Evolutionary conservation across 1,139 yeast genomes (phyloP).

Genomic region (Yamadazyma atlantica): DNA sequence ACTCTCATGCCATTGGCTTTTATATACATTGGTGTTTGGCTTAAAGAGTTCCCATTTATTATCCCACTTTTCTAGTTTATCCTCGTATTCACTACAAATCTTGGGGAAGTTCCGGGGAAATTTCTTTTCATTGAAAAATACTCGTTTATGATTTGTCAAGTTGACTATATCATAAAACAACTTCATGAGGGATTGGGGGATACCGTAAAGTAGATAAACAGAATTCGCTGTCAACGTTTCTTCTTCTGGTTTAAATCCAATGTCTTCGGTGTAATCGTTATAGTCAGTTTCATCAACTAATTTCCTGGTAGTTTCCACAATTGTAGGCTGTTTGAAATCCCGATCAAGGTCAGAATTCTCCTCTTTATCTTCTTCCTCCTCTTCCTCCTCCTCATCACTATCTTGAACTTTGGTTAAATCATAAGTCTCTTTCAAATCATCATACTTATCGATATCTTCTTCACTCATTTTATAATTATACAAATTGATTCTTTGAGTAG

Average conservation of each 20-base stretch:
- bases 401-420: conserved; percentile 24
- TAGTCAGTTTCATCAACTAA: conserved; percentile 12
- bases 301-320: conserved; percentile 3
- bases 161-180: conserved; percentile 47
- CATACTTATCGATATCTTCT: conserved; percentile 29
- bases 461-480: conserved; percentile 40
- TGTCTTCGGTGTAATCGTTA: conserved; percentile 12
- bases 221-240: conserved; percentile 17
- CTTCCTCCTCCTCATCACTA: conserved; percentile 9
- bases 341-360: background rate
- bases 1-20: conserved; percentile 37
- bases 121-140: conserved; percentile 42
- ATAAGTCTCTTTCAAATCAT: conserved; percentile 37
- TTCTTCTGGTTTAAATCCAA: conserved; percentile 8
- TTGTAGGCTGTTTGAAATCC: conserved; percentile 4
- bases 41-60: conserved; percentile 36
- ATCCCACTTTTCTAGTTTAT: conserved; percentile 46
- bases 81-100: conserved; percentile 55
- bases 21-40: conserved; percentile 13
- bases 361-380: conserved; percentile 1
- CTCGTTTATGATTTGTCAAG: conserved; percentile 53
- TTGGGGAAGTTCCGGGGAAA: conserved; percentile 56
- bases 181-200: conserved; percentile 44
- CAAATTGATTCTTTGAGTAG: conserved; percentile 40
- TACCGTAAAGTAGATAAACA: conserved; percentile 46